Evolutionary conservation across 495 filamentous ascomycete genomes (phyloP), one percentile per base, ranked within the genome.

Genomic region (Monascus purpureus): DNA sequence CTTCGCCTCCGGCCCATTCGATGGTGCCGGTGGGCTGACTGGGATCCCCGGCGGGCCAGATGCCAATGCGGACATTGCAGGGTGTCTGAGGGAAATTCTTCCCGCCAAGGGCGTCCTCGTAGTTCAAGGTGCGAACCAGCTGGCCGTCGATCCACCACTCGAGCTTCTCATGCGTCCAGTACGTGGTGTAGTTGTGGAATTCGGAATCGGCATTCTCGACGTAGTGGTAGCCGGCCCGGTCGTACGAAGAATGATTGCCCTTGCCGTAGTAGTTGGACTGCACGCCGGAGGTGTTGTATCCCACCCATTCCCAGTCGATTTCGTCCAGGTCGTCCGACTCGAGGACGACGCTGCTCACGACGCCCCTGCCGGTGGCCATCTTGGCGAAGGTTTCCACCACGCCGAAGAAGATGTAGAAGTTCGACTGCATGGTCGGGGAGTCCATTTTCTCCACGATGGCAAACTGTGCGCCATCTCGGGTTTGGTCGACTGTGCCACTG

Each of bases 221-320:
- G 11, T 70, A 46, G 44, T 79, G 72, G 43, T 73, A 71, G 1
- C 61, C 67, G 12, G 75, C 87, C 27, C 83, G 82, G 50, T 80
- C 71, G 43, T 78, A 87, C 7, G 68, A 65, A 1, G 77, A 81
- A 15, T 48, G 41, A 32, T 82, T 75, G 9, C 88, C 90, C 61
- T 94, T 92, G 50, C 82, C 80, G 49, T 88, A 97, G 63, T 86
- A 97, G 60, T 97, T 94, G 49, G 73, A 80, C 57, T 94, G 82
- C 9, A 92, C 80, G 32, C 75, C 52, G 31, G 44, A 66, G 33
- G 62, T 56, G 36, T 70, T 61, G 17, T 52, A 63, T 28, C 70
- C 70, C 30, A 66, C 49, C 65, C 73, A 68, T 45, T 77, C 75
- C 69, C 84, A 84, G 53, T 95, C 90, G 46, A 97, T 84, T 57